Evolutionary conservation across 2,329 filamentous ascomycete genomes (phyloP), one percentile per base, ranked within the genome.

Genomic region (Trichoderma sp.): DNA sequence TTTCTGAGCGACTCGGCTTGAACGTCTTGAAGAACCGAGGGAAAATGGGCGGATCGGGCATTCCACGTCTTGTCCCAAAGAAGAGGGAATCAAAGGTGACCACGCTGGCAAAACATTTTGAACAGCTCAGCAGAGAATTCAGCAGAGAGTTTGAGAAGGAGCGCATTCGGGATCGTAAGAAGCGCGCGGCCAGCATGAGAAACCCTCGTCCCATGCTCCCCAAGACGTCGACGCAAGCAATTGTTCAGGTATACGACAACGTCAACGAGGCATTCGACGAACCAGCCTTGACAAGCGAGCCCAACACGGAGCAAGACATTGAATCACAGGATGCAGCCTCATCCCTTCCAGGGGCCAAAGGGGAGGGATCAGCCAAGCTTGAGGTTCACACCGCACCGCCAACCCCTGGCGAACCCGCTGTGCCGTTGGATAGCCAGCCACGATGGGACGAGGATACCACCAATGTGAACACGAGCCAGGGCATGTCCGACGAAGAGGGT

Each of bases 111-210:
- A 92, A 92, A 71, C 95, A 98, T 75, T 98, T 99, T 74, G 96
- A 99, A 76, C 93, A 98, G 75, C 83, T 99, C 64, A 97, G 93
- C 71, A 89, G 93, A 26, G 96, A 99, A 73, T 99, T 99, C 64
- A 97, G 93, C 71, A 89, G 93, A 26, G 96, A 99, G 73, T 99
- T 99, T 70, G 93, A 97, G 74, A 96, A 94, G 72, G 94, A 99
- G 77, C 87, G 95, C 51, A 86, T 96, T 70, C 89, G 91, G 56
- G 94, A 98, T 75, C 87, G 91, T 69, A 90, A 89, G 71, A 90
- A 93, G 74, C 83, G 92, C 66, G 91, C 92, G 28, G 90, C 91
- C 52, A 92, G 89, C 72, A 88, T 90, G 73, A 81, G 83, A 50
- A 82, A 85, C 74, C 91, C 92, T 15, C 86, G 93, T 67, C 92